phyloP scores from a whole-genome alignment of 2,329 filamentous ascomycete species.

The Pestalotiopsis sp. region DNA sequence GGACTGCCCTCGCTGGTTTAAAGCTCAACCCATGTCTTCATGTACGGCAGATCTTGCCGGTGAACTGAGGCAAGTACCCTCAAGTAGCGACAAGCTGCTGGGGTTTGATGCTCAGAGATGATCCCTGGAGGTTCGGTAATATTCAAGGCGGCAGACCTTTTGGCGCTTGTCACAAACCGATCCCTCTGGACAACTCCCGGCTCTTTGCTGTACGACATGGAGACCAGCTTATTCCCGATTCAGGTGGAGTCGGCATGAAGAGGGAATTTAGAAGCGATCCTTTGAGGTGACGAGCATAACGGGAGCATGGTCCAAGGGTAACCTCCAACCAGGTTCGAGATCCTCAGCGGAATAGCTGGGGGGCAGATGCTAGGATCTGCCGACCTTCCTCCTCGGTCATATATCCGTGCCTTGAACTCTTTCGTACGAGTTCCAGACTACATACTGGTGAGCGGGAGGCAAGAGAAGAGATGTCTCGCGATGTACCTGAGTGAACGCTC shows the following conservation, averaged over 20 bases:
- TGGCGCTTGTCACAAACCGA: neutral
- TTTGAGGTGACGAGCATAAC: neutral
- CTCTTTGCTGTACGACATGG: neutral
- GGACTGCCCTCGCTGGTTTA: neutral
- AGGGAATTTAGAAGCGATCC: neutral
- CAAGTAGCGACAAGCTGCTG: neutral
- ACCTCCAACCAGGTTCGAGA: neutral
- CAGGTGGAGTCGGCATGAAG: neutral
- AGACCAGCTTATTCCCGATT: neutral
- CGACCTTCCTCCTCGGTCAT: neutral
- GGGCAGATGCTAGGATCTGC: neutral
- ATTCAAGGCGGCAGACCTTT: neutral
- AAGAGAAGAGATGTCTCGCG: neutral
- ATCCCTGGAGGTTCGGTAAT: neutral
- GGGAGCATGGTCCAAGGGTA: neutral
- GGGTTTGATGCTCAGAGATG: neutral
- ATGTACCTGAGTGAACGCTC: neutral
- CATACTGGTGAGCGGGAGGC: neutral
- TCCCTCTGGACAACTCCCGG: neutral
- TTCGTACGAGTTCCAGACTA: neutral
- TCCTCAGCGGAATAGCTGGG: neutral
- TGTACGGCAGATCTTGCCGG: neutral
- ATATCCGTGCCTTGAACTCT: neutral
- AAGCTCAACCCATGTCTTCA: neutral
- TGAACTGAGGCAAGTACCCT: neutral